Conservation (phyloP, 345 rosid genomes). For the Balakata baccata region DNA sequence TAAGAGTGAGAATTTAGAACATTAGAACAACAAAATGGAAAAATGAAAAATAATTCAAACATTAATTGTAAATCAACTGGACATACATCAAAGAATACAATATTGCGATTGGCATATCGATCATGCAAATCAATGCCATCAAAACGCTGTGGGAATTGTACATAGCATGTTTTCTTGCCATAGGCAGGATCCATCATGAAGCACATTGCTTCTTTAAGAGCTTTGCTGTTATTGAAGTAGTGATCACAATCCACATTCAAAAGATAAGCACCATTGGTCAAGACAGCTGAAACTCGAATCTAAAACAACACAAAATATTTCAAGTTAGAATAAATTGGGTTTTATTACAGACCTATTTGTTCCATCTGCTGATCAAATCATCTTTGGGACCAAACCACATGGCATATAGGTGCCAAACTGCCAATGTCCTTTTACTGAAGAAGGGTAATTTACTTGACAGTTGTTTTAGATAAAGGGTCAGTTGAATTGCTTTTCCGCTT, state of each 20-base stretch:
- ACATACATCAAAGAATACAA: constrained; percentile 95
- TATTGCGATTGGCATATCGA: constrained; percentile 99
- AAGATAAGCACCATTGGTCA: constrained; percentile 97
- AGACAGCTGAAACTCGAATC: constrained; percentile 99
- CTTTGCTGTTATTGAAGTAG: constrained; percentile 99
- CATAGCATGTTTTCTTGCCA: constrained; percentile 96
- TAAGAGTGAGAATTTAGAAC: constrained; percentile 5
- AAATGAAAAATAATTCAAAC: neutral
- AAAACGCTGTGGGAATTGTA: constrained; percentile 98
- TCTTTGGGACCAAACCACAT: neutral
- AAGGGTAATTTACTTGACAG: neutral
- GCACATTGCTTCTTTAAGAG: constrained; percentile 99
- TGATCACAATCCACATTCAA: constrained; percentile 99
- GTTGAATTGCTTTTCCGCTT: no score
- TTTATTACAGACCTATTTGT: neutral
- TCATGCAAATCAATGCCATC: constrained; percentile 99
- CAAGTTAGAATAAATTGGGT: constrained; percentile 19
- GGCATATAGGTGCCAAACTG: neutral
- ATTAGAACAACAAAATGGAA: neutral
- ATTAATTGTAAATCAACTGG: constrained; percentile 16
- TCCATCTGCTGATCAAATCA: neutral
- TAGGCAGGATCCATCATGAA: constrained; percentile 93
- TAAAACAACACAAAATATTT: constrained; percentile 28
- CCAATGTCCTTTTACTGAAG: no score
- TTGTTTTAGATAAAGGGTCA: neutral